Evolutionary conservation across 192 early-diverging fungal species (phyloP).

Genomic region (Podila clonocystis): DNA sequence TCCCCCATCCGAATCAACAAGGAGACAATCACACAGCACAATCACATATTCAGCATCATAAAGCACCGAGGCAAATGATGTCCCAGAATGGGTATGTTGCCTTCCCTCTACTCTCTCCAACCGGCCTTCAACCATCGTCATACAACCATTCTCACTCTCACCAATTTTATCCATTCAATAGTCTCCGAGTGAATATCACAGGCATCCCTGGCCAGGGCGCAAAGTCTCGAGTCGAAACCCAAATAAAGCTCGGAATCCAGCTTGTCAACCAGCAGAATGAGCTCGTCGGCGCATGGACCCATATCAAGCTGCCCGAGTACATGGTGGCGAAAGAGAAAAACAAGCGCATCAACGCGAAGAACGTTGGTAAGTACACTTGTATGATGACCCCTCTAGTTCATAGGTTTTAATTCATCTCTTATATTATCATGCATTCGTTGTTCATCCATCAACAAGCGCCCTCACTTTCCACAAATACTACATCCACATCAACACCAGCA

Average conservation of each 20-base stretch:
- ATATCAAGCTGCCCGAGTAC: slow-evolving; percentile 84
- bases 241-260: slow-evolving; percentile 91
- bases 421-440: neutral
- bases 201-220: slow-evolving; percentile 68
- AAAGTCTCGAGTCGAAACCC: slow-evolving; percentile 94
- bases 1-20: neutral
- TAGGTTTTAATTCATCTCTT: neutral
- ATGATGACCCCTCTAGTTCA: neutral
- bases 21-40: too few relatives aligned
- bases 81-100: slow-evolving; percentile 33
- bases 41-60: neutral
- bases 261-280: slow-evolving; percentile 76
- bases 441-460: slow-evolving; percentile 20
- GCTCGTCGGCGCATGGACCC: slow-evolving; percentile 81
- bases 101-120: too few relatives aligned
- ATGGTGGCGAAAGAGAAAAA: slow-evolving; percentile 85
- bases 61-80: slow-evolving; percentile 13
- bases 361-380: slow-evolving; percentile 26
- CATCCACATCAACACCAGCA: too few relatives aligned
- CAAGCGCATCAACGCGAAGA: slow-evolving; percentile 53
- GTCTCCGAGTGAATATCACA: slow-evolving; percentile 48
- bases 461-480: neutral
- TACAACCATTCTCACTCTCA: neutral
- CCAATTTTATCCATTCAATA: neutral
- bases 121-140: neutral